These are phyloP conservation scores for Excoecaria cochinchinensis DNA, from an alignment of 345 rosid species.

Conservation along the genomic window DNA sequence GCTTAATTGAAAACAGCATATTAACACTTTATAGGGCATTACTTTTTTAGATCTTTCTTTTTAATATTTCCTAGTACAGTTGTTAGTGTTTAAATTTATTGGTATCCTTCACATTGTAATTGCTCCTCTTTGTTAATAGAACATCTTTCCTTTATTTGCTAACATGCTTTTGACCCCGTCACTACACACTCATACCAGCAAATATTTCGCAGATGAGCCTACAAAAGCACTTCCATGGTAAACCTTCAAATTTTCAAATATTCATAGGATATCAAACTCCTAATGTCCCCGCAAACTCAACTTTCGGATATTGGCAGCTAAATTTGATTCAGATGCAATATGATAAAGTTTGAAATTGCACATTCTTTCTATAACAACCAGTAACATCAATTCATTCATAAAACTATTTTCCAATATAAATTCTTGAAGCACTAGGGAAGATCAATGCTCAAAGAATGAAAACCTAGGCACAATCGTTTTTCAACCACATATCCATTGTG, in stretches of 20 bases:
- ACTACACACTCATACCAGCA: too few species aligned
- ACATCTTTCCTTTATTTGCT: neutral
- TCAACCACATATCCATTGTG: too few species aligned
- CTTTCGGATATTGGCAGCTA: neutral
- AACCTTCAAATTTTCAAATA: neutral
- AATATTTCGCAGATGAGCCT: too few species aligned
- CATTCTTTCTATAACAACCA: neutral
- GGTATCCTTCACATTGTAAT: neutral
- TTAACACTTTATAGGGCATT: neutral
- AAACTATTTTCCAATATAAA: neutral
- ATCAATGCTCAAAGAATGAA: too few species aligned
- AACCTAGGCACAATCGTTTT: too few species aligned
- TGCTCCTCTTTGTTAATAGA: neutral
- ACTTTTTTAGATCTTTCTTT: too few species aligned
- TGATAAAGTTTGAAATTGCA: neutral
- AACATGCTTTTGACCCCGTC: neutral
- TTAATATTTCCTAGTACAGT: too few species aligned
- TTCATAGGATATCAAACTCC: neutral
- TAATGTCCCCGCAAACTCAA: neutral
- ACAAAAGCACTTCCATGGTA: neutral
- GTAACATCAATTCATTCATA: neutral
- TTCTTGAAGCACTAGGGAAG: neutral
- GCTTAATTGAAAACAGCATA: neutral
- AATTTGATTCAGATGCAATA: neutral
- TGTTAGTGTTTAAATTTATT: too few species aligned